These are phyloP conservation scores for Pyricularia sp. DNA, from an alignment of 2,329 filamentous ascomycete species.

Conservation along the genomic window DNA sequence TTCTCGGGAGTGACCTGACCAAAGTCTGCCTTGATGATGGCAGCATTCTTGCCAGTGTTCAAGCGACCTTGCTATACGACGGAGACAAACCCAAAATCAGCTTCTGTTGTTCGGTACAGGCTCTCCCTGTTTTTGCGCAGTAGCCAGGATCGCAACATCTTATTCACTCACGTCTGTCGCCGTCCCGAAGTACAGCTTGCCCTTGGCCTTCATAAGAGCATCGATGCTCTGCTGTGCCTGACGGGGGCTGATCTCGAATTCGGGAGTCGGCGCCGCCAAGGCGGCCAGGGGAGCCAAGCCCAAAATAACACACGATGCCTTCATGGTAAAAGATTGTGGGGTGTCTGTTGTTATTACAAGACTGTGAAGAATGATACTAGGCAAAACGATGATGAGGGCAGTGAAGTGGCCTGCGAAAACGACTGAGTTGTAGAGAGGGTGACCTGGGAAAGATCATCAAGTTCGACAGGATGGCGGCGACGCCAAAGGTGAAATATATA, in stretches of 20 bases:
- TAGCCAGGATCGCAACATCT: background rate
- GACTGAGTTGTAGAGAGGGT: background rate
- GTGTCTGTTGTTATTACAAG: background rate
- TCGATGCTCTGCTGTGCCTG: constrained; percentile 37
- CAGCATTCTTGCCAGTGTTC: constrained; percentile 32
- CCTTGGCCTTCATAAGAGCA: constrained; percentile 42
- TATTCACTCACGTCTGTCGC: constrained; percentile 28
- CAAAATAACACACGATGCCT: constrained; percentile 18
- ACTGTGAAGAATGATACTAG: background rate
- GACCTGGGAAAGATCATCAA: background rate
- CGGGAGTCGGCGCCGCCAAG: constrained; percentile 17
- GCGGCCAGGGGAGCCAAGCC: constrained; percentile 24
- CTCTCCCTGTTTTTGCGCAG: background rate
- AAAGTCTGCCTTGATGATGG: constrained; percentile 47
- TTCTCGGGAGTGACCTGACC: constrained; percentile 56
- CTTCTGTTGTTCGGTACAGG: background rate
- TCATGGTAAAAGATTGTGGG: constrained; percentile 12
- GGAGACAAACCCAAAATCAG: background rate
- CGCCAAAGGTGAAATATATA: background rate
- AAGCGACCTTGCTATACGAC: constrained; percentile 28
- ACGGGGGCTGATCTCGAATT: constrained; percentile 15
- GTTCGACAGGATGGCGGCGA: background rate
- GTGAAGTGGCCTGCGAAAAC: background rate
- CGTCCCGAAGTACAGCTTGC: constrained; percentile 53
- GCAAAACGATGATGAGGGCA: background rate